Evolutionary conservation across 495 filamentous ascomycete species (phyloP), one percentile per base, ranked within the genome.

Genomic region (Opeltia flavorubescens): DNA sequence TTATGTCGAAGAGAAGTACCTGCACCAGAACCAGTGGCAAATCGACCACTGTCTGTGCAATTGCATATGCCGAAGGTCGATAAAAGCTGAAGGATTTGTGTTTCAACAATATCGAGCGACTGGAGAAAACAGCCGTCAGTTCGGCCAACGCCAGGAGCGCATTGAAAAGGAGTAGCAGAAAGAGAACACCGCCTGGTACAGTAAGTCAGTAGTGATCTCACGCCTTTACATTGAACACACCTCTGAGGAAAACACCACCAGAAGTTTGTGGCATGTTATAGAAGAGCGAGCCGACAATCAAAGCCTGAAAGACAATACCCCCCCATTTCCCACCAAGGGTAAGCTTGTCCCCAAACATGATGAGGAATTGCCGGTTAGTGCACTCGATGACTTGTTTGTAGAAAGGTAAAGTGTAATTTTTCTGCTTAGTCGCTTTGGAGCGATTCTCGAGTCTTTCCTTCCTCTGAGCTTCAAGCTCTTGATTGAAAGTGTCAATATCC

Each of bases 81-180:
- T 89, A 89, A 59, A 93, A 89, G 2, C 81, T 82, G 57, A 55
- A 91, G 47, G 74, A 77, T 61, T 86, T 84, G 60, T 94, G 87
- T 52, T 91, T 89, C 48, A 85, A 66, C 30, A 94, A 62, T 35
- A 94, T 83, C 2, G 81, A 83, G 23, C 82, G 72, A 8, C 75
- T 76, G 3, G 69, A 59, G 53, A 89, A 89, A 2, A 81, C 75
- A 23, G 78, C 64, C 13, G 80, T 85, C 27, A 89, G 66, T 52
- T 93, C 86, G 5, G 82, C 74, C 17, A 94, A 61, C 13, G 86
- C 82, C 20, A 89, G 70, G 28, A 93, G 70, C 24, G 83, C 75
- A 53, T 89, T 89, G 68, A 89, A 89, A 11, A 95, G 63, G 9
- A 93, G 61, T 38, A 81, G 72, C 59, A 85, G 86, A 63, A 91